phyloP scores from a whole-genome alignment of 2,329 filamentous ascomycete genomes.

The Bipolaris cookei region DNA sequence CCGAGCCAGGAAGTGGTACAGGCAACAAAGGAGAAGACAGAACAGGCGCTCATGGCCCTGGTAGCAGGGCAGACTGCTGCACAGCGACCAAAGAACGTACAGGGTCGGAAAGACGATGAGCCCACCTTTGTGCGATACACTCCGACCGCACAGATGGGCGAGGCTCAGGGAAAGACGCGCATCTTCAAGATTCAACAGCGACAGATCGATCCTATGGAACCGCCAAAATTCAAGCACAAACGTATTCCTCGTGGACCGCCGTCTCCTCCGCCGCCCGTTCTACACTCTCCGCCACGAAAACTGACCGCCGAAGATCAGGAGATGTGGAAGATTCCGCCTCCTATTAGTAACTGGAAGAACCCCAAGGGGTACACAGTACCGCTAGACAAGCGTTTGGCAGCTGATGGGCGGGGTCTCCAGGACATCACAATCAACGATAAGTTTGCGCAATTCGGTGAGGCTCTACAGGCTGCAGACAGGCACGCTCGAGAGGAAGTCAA shows the following conservation, averaged over 20 bases:
- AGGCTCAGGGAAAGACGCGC: conserved; percentile 81
- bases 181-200: conserved; percentile 99
- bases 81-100: conserved; percentile 95
- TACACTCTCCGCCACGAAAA: conserved; percentile 94
- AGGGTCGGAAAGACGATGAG: conserved; percentile 77
- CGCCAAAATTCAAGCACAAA: conserved; percentile 98
- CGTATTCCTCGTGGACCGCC: conserved; percentile 94
- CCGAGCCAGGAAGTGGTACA: conserved; percentile 85
- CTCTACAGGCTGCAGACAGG: conserved; percentile 89
- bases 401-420: conserved; percentile 88
- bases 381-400: conserved; percentile 91
- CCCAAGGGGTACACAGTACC: conserved; percentile 97
- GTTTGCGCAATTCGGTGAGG: conserved; percentile 94
- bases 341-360: conserved; percentile 99
- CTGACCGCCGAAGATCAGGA: conserved; percentile 97
- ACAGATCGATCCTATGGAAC: conserved; percentile 93
- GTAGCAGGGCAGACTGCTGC: conserved; percentile 86
- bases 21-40: conserved; percentile 85
- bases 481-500: conserved; percentile 96
- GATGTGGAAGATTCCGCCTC: conserved; percentile 89
- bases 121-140: conserved; percentile 96
- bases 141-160: conserved; percentile 95
- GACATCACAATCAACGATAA: conserved; percentile 98
- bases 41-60: conserved; percentile 80
- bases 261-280: conserved; percentile 88